Evolutionary conservation across 306 rosid genomes (phyloP), one percentile per base, ranked within the genome.

Genomic region (Medicago ruthenica): DNA sequence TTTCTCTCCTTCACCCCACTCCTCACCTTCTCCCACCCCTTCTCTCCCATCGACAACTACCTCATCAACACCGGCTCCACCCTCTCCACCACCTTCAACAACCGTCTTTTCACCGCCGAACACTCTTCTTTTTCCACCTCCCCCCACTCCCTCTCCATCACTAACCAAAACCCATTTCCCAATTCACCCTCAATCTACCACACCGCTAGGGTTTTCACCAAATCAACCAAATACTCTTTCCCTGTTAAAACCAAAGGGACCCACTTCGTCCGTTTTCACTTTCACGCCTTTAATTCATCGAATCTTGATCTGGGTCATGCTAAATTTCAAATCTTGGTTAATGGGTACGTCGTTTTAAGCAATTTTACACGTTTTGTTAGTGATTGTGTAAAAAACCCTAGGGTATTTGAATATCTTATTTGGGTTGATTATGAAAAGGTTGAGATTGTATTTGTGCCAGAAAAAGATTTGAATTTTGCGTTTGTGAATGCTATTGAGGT

Each of bases 401-500:
- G 60, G 47, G 60, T 90, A 8, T 75, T 76, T 31, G 98, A 95
- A 76, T 95, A 83, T 22, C 77, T 95, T 10, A 80, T 92, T 39
- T 76, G 85, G 88, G 85, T 87, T 45, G 83, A 82, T 45, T 8
- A 83, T 7, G 89, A 83, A 5, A 86, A 78, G 77, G 87, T 95
- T 16, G 87, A 55, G 20, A 71, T 95, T 20, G 74, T 75, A 21
- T 92, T 95, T 79, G 80, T 92, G 4, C 98, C 98, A 5, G 63
- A 13, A 41, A 68, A 73, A 45, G 80, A 70, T 39, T 84, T 89
- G 4, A 78, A 84, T 70, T 86, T 90, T 54, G 97, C 88, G 9
- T 95, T 89, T 80, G 92, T 92, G 10, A 95, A 90, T 79, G 98
- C 97, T 20, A 92, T 92, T 81, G 98, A 92, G 81, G 96, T 95